Percentiles rank a stretch among this genome's conserved stretches.
Conservation (phyloP, 1,284 basidiomycete genomes). For the Fomes fomentarius region DNA sequence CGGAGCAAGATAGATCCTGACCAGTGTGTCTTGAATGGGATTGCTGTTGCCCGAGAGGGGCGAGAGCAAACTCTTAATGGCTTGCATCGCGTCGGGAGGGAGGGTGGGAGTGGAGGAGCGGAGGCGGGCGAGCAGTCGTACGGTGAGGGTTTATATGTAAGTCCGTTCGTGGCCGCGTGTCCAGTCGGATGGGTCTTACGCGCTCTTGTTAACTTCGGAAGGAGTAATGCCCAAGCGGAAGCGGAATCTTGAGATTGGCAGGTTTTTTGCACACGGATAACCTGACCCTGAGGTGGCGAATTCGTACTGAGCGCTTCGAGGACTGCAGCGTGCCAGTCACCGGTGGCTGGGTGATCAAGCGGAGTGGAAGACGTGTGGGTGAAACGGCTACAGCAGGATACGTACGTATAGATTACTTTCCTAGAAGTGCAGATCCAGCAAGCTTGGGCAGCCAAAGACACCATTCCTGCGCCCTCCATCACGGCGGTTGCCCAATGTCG, state of each 20-base stretch:
- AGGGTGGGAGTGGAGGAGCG: slow-evolving; percentile 3
- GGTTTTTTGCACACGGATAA: slow-evolving; percentile 12
- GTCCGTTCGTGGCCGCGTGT: slow-evolving; percentile 18
- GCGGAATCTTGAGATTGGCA: slow-evolving; percentile 68
- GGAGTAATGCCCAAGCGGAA: slow-evolving; percentile 40
- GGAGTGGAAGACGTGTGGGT: background rate
- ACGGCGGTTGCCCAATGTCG: background rate
- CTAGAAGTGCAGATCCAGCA: background rate
- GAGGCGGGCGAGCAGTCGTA: slow-evolving; percentile 10
- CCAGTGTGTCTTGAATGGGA: slow-evolving; percentile 36
- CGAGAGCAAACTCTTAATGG: slow-evolving; percentile 35
- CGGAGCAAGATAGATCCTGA: no score
- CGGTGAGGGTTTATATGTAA: slow-evolving; percentile 18
- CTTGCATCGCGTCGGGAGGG: slow-evolving; percentile 27
- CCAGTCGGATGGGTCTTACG: slow-evolving; percentile 9
- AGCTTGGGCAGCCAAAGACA: slow-evolving; percentile 2
- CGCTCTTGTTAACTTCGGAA: no score
- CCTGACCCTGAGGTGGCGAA: slow-evolving; percentile 10
- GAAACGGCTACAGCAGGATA: slow-evolving; percentile 8
- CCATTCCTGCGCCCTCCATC: background rate
- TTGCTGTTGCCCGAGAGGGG: slow-evolving; percentile 31
- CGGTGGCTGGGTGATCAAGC: slow-evolving; percentile 2
- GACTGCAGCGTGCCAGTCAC: slow-evolving; percentile 2
- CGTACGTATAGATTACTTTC: slow-evolving; percentile 15
- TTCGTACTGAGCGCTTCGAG: background rate